Evolutionary conservation across 2,329 filamentous ascomycete species (phyloP).

Genomic region (Diaporthe velutina): DNA sequence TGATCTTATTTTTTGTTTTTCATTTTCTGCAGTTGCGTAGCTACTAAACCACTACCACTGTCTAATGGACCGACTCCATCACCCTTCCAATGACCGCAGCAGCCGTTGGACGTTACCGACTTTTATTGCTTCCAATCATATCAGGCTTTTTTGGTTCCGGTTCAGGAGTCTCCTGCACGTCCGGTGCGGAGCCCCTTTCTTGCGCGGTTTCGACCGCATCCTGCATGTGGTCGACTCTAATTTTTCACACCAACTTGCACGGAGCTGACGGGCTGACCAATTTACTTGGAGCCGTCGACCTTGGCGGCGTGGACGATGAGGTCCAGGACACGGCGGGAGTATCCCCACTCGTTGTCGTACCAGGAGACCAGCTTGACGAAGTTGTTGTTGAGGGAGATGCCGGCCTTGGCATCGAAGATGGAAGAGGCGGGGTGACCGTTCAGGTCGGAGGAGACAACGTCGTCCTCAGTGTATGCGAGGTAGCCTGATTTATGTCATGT

Average conservation of each 20-base stretch:
- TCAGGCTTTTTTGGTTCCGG: constrained; percentile 19
- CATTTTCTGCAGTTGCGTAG: constrained; percentile 34
- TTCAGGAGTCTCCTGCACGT: constrained; percentile 3
- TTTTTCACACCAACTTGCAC: constrained; percentile 36
- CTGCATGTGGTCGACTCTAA: constrained; percentile 9
- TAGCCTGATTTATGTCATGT: constrained; percentile 69
- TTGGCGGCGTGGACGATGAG: constrained; percentile 84
- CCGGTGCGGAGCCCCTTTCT: not conserved
- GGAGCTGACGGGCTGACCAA: not conserved
- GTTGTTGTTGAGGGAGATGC: constrained; percentile 98
- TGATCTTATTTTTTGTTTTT: constrained; percentile 30
- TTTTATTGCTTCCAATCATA: constrained; percentile 35
- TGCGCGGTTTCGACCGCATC: constrained; percentile 5
- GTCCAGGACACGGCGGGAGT: constrained; percentile 95
- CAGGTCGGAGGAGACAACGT: constrained; percentile 93
- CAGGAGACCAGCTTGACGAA: constrained; percentile 98
- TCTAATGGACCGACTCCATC: constrained; percentile 26
- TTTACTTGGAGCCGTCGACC: constrained; percentile 74
- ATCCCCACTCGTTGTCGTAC: constrained; percentile 99
- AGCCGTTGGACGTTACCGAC: constrained; percentile 40
- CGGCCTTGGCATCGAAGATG: constrained; percentile 99
- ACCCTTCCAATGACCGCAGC: constrained; percentile 31
- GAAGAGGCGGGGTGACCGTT: constrained; percentile 94
- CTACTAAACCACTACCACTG: constrained; percentile 30
- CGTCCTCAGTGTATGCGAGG: constrained; percentile 96